These are phyloP conservation scores for Aspergillus ustus DNA, from an alignment of 2,329 filamentous ascomycete genomes.

Conservation along the genomic window DNA sequence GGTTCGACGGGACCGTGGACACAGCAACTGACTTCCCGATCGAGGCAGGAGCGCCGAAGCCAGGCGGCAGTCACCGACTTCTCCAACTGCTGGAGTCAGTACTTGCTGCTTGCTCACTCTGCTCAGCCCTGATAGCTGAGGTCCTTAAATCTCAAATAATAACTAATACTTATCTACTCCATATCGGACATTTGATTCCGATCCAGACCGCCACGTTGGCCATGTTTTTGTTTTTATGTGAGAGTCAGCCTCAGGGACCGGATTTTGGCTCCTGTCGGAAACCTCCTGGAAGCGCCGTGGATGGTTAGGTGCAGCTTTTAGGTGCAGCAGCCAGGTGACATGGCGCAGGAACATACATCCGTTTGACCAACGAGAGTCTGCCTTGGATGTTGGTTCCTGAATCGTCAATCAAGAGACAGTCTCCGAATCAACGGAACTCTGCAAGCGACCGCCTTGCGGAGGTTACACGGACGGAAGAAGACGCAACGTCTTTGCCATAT, in stretches of 20 bases:
- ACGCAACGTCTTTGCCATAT: conserved; percentile 7
- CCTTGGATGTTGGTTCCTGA: background rate
- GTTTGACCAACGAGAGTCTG: conserved; percentile 7
- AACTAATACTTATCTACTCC: background rate
- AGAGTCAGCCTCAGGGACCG: conserved; percentile 9
- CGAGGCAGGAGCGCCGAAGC: background rate
- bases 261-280: background rate
- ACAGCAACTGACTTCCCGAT: background rate
- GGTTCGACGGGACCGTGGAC: background rate
- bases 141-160: background rate
- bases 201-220: conserved; percentile 6
- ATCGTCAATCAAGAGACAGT: background rate
- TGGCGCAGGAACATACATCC: background rate
- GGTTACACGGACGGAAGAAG: background rate
- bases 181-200: background rate
- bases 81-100: background rate
- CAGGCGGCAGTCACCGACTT: background rate
- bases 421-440: background rate
- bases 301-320: background rate
- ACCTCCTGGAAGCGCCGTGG: conserved; percentile 4
- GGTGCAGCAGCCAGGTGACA: background rate
- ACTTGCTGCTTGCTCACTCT: background rate
- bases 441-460: background rate
- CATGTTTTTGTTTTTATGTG: conserved; percentile 3
- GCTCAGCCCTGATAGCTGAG: background rate